Evolutionary conservation across 1,139 yeast genomes (phyloP).

Genomic region (Sugiyamaella grinbergsii): DNA sequence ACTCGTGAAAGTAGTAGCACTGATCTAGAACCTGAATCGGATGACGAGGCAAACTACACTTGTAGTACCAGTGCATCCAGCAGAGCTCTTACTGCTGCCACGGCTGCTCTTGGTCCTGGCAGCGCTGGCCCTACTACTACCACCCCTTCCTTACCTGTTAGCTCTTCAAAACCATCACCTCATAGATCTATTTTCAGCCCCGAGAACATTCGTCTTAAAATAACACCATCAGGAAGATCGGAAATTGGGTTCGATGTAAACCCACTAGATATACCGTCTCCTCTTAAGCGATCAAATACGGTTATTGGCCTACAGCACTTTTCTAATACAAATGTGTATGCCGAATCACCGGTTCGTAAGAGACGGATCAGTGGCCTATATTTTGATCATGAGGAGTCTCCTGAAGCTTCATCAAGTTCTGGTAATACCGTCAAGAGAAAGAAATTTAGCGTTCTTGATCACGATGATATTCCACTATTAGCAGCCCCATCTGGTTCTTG

Average conservation of each 20-base stretch:
- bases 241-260: slow-evolving; percentile 16
- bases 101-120: background rate
- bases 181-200: slow-evolving; percentile 21
- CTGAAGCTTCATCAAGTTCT: slow-evolving; percentile 19
- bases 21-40: slow-evolving; percentile 32
- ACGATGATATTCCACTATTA: slow-evolving; percentile 24
- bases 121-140: slow-evolving; percentile 1
- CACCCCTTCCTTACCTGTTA: background rate
- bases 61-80: background rate
- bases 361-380: slow-evolving; percentile 21
- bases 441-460: slow-evolving; percentile 18
- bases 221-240: slow-evolving; percentile 14
- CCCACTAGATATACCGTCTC: slow-evolving; percentile 25
- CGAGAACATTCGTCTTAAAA: slow-evolving; percentile 11
- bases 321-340: slow-evolving; percentile 27
- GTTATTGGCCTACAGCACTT: slow-evolving; percentile 43
- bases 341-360: slow-evolving; percentile 30
- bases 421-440: slow-evolving; percentile 1
- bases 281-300: slow-evolving; percentile 42
- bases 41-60: slow-evolving; percentile 29
- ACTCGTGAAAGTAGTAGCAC: slow-evolving; percentile 26
- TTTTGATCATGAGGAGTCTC: slow-evolving; percentile 26
- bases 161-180: slow-evolving; percentile 11
- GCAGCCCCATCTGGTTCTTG: slow-evolving; percentile 23
- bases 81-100: background rate